Conservation (phyloP, 2,329 filamentous ascomycete species). For the Pyricularia sp. region DNA sequence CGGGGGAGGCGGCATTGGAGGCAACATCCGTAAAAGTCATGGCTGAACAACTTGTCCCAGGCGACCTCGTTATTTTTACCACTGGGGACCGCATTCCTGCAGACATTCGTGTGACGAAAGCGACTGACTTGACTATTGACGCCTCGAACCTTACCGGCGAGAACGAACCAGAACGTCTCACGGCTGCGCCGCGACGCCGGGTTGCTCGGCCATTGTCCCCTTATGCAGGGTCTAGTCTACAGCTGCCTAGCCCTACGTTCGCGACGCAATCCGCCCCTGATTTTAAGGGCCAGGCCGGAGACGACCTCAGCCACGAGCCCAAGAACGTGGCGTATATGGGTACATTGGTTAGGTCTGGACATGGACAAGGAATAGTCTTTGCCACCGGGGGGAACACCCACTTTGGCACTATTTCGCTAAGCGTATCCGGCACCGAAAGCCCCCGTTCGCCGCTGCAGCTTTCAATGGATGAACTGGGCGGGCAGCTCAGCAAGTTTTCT, state of each 20-base stretch:
- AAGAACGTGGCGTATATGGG: slow-evolving; percentile 98
- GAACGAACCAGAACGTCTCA: slow-evolving; percentile 81
- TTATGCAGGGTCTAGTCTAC: slow-evolving; percentile 13
- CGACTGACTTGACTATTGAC: slow-evolving; percentile 83
- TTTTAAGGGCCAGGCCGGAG: slow-evolving; percentile 40
- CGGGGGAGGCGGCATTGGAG: slow-evolving; percentile 52
- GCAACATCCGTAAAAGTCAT: slow-evolving; percentile 72
- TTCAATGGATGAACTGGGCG: slow-evolving; percentile 94
- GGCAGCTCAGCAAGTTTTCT: slow-evolving; percentile 91
- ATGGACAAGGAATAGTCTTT: slow-evolving; percentile 95
- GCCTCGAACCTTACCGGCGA: slow-evolving; percentile 95
- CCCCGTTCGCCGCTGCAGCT: slow-evolving; percentile 86
- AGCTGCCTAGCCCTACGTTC: slow-evolving; percentile 21
- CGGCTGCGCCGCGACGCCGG: slow-evolving; percentile 41
- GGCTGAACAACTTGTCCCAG: slow-evolving; percentile 76
- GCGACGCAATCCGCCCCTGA: slow-evolving; percentile 24
- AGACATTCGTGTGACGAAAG: slow-evolving; percentile 85
- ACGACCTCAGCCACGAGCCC: slow-evolving; percentile 57
- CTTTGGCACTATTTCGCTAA: slow-evolving; percentile 91
- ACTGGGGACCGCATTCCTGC: slow-evolving; percentile 94
- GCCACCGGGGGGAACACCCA: slow-evolving; percentile 88
- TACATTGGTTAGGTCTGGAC: slow-evolving; percentile 84
- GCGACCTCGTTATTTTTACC: slow-evolving; percentile 85
- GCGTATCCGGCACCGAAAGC: slow-evolving; percentile 87
- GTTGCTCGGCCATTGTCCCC: slow-evolving; percentile 13